phyloP scores from a whole-genome alignment of 2,329 filamentous ascomycete species.

The Lachnellula cervina region DNA sequence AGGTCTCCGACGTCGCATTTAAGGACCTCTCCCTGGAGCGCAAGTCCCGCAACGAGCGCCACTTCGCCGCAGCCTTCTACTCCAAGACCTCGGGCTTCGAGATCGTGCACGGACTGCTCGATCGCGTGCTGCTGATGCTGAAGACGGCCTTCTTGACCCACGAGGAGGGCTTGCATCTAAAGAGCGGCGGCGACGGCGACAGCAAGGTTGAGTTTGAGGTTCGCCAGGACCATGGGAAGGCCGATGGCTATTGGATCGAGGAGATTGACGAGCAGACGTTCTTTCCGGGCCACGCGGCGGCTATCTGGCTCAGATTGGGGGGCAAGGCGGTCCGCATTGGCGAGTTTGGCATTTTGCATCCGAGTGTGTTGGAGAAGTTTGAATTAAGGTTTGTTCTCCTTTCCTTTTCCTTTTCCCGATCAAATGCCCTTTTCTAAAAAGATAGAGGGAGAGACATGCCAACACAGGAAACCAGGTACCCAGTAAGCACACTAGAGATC shows the following conservation, averaged over 20 bases:
- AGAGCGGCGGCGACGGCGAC: constrained; percentile 36
- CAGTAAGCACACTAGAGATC: constrained; percentile 89
- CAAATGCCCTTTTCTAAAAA: too few relatives aligned
- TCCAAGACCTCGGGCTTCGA: constrained; percentile 94
- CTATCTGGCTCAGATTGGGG: constrained; percentile 69
- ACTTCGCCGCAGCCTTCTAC: constrained; percentile 94
- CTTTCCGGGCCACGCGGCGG: constrained; percentile 83
- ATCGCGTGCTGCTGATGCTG: constrained; percentile 90
- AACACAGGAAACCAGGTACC: constrained; percentile 54
- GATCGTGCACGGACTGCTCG: constrained; percentile 87
- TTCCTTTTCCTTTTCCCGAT: not conserved
- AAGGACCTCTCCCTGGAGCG: constrained; percentile 80
- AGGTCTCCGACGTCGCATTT: constrained; percentile 85
- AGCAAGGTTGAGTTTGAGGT: constrained; percentile 50
- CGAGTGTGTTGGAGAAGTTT: constrained; percentile 87
- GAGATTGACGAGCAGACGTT: constrained; percentile 88
- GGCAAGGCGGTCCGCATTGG: constrained; percentile 76
- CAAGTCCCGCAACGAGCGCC: constrained; percentile 85
- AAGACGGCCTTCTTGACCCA: constrained; percentile 72
- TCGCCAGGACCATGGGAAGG: constrained; percentile 49
- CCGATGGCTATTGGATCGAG: constrained; percentile 88
- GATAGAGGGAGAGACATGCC: constrained; percentile 12
- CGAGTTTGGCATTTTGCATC: constrained; percentile 90
- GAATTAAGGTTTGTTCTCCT: constrained; percentile 63
- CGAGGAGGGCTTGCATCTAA: constrained; percentile 56